Conservation (phyloP, 2,329 filamentous ascomycete genomes). For the Clarireedia homoeocarpa region DNA sequence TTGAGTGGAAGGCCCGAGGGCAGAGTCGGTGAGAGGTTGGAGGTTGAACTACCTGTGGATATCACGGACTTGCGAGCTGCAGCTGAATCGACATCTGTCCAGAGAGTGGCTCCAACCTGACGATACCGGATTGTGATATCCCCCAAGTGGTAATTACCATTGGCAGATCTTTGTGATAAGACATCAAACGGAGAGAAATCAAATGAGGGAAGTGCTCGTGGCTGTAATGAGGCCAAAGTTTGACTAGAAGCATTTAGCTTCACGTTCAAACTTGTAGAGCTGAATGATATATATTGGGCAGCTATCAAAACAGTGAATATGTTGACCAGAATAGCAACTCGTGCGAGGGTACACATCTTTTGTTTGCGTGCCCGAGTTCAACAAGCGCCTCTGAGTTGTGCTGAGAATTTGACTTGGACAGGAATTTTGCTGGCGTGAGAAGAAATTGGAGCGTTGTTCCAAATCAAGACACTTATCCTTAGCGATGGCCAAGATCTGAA, state of each 20-base stretch:
- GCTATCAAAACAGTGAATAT: no score
- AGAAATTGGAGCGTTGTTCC: no score
- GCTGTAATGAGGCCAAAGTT: conserved; percentile 40
- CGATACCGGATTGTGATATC: conserved; percentile 50
- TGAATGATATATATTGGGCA: conserved; percentile 11
- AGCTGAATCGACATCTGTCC: conserved; percentile 42
- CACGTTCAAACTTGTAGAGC: conserved; percentile 31
- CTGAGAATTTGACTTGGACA: no score
- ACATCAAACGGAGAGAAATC: conserved; percentile 49
- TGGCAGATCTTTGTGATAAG: conserved; percentile 37
- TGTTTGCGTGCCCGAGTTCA: no score
- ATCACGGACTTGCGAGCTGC: conserved; percentile 29
- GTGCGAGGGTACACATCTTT: no score
- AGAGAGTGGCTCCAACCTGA: conserved; percentile 30
- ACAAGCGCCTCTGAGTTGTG: no score
- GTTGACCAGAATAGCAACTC: no score
- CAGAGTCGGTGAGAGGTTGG: conserved; percentile 37
- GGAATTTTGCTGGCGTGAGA: no score
- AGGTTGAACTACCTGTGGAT: conserved; percentile 30
- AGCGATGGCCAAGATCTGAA: no score
- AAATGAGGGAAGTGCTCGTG: conserved; percentile 34
- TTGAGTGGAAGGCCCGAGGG: conserved; percentile 32
- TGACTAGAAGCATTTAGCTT: conserved; percentile 38
- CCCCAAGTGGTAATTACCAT: conserved; percentile 51
- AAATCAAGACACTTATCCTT: no score